Evolutionary conservation across 345 rosid species (phyloP).

Genomic region (Eucalyptus sp.): DNA sequence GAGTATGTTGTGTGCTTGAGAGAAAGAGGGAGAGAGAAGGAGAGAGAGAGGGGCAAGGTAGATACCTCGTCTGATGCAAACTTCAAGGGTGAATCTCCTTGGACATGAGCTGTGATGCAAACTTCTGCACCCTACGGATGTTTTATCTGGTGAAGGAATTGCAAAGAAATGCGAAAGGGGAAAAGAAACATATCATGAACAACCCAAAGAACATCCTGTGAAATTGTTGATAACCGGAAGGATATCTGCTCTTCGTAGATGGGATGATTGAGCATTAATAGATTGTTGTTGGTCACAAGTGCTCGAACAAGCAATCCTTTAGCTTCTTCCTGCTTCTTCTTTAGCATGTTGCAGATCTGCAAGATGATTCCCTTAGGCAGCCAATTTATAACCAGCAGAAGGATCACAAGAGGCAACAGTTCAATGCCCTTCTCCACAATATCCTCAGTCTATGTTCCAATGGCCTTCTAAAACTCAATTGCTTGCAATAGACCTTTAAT

Average conservation of each 20-base stretch:
- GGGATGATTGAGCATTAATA: conserved; percentile 80
- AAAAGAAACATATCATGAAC: not conserved
- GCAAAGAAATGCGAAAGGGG: not conserved
- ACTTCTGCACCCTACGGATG: conserved; percentile 52
- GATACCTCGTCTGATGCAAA: not conserved
- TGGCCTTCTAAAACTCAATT: not conserved
- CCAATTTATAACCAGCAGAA: not conserved
- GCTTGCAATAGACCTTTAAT: not conserved
- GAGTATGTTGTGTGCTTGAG: not conserved
- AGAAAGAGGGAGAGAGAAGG: too few species aligned
- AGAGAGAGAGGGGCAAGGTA: not conserved
- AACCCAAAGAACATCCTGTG: not conserved
- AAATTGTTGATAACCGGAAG: conserved; percentile 11
- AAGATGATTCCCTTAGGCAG: not conserved
- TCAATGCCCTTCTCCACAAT: not conserved
- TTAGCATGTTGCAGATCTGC: conserved; percentile 76
- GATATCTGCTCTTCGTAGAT: conserved; percentile 76
- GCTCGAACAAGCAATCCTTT: conserved; percentile 75
- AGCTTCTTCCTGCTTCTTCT: conserved; percentile 78
- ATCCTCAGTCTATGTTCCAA: not conserved
- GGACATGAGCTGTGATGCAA: conserved; percentile 29
- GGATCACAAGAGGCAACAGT: not conserved
- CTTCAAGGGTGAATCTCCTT: conserved; percentile 9
- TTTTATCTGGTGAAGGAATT: conserved; percentile 43
- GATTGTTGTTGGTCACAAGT: conserved; percentile 60